Percentiles rank a stretch among this genome's conserved stretches.
These are phyloP conservation scores for Heliosperma pusillum DNA, from an alignment of 148 eudicot genomes.

Conservation along the genomic window DNA sequence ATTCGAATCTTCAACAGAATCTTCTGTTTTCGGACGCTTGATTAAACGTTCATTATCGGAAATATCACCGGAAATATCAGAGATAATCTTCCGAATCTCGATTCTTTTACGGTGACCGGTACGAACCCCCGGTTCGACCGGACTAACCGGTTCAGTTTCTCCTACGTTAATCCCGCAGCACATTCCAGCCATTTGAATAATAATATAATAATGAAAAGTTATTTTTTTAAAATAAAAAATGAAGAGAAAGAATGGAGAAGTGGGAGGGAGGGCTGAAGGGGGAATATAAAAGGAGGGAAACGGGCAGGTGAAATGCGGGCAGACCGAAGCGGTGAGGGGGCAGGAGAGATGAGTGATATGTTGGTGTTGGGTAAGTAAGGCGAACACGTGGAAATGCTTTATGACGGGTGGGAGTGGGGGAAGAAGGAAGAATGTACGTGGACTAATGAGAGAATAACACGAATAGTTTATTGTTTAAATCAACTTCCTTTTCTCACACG, in stretches of 20 bases:
- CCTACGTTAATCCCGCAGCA: constrained; percentile 59
- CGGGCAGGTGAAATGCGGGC: constrained; percentile 34
- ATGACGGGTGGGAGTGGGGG: constrained; percentile 32
- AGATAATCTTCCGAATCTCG: constrained; percentile 44
- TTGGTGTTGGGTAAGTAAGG: not conserved
- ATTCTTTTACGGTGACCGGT: constrained; percentile 43
- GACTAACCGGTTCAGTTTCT: constrained; percentile 47
- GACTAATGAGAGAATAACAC: constrained; percentile 38
- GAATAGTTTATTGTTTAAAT: constrained; percentile 7
- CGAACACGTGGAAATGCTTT: constrained; percentile 41
- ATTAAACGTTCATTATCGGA: constrained; percentile 1
- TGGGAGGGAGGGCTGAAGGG: not conserved
- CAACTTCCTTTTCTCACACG: constrained; percentile 47
- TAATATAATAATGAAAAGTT: too few relatives aligned
- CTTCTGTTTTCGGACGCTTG: constrained; percentile 13
- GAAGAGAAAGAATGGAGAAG: not conserved
- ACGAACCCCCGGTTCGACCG: constrained; percentile 46
- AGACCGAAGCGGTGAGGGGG: constrained; percentile 49
- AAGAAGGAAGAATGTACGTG: constrained; percentile 28
- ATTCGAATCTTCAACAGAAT: not conserved
- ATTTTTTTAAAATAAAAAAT: not conserved
- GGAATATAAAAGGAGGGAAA: constrained; percentile 1
- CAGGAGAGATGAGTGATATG: constrained; percentile 27
- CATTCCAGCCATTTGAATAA: constrained; percentile 65
- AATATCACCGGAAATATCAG: constrained; percentile 27